Evolutionary conservation across 176 grass and related monocot genomes (phyloP).

Genomic region (Pontederia paniculata): DNA sequence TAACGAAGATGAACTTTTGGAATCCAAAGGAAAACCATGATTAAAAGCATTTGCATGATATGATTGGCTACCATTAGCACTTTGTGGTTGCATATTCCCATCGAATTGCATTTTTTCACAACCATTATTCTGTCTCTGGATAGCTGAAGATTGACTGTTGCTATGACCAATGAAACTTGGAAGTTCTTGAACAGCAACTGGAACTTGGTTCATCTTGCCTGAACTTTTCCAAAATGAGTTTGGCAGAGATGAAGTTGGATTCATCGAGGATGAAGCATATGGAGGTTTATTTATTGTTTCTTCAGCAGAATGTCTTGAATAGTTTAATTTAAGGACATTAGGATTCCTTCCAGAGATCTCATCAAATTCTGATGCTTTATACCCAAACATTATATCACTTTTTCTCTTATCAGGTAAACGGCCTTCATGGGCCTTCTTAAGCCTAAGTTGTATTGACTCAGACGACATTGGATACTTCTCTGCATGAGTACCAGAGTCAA

Average conservation of each 20-base stretch:
- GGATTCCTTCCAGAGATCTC: not conserved
- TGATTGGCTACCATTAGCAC: not conserved
- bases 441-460: constrained; percentile 3
- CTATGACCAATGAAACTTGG: constrained; percentile 29
- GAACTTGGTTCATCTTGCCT: constrained; percentile 25
- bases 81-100: not conserved
- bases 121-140: constrained; percentile 18
- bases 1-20: constrained; percentile 10
- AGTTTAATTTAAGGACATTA: constrained; percentile 4
- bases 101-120: constrained; percentile 18
- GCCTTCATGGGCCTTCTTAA: constrained; percentile 9
- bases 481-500: not conserved
- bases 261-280: constrained; percentile 21
- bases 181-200: constrained; percentile 21
- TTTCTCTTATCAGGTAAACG: constrained; percentile 1
- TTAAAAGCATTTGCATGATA: constrained; percentile 1
- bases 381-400: not conserved
- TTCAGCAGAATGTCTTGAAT: constrained; percentile 11
- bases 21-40: constrained; percentile 26
- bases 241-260: constrained; percentile 22
- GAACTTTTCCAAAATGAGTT: no score
- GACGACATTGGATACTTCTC: constrained; percentile 6
- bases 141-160: constrained; percentile 14
- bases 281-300: constrained; percentile 15
- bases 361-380: not conserved